Evolutionary conservation across 768 basidiomycete species (phyloP).

Genomic region (Ramaria rubella): DNA sequence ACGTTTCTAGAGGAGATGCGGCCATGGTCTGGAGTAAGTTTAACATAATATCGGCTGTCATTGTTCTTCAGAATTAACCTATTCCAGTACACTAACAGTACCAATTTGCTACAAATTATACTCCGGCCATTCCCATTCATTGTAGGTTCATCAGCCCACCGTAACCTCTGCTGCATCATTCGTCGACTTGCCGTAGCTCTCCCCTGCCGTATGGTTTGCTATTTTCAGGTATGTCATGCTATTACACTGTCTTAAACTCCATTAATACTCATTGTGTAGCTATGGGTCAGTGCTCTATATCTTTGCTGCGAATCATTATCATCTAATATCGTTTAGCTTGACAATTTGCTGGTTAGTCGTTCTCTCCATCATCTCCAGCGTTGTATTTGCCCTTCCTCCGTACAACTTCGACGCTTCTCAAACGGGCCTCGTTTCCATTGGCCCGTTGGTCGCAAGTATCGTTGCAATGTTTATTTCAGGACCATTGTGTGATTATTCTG

Average conservation of each 20-base stretch:
- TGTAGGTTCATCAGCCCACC: constrained; percentile 20
- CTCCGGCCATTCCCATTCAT: constrained; percentile 39
- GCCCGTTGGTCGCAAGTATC: constrained; percentile 14
- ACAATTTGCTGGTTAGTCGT: constrained; percentile 11
- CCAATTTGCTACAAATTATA: constrained; percentile 31
- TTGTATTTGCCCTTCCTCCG: constrained; percentile 13
- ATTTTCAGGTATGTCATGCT: background rate
- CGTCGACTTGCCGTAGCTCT: background rate
- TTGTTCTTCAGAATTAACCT: constrained; percentile 1
- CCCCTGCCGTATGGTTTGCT: constrained; percentile 3
- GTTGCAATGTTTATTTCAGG: constrained; percentile 11
- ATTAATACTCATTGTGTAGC: background rate
- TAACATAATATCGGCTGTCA: constrained; percentile 5
- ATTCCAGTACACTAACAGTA: constrained; percentile 18
- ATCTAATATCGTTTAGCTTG: constrained; percentile 2
- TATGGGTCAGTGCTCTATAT: background rate
- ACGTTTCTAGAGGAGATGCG: background rate
- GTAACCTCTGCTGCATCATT: background rate
- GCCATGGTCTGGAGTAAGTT: background rate
- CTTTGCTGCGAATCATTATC: background rate
- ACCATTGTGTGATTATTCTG: constrained; percentile 1
- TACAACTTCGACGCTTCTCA: constrained; percentile 12
- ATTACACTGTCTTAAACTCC: background rate
- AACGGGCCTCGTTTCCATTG: constrained; percentile 17
- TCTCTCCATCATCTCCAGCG: constrained; percentile 6